Evolutionary conservation across 106 monocot species (phyloP), one percentile per base, ranked within the genome.

Genomic region (Hemerocallis citrina): DNA sequence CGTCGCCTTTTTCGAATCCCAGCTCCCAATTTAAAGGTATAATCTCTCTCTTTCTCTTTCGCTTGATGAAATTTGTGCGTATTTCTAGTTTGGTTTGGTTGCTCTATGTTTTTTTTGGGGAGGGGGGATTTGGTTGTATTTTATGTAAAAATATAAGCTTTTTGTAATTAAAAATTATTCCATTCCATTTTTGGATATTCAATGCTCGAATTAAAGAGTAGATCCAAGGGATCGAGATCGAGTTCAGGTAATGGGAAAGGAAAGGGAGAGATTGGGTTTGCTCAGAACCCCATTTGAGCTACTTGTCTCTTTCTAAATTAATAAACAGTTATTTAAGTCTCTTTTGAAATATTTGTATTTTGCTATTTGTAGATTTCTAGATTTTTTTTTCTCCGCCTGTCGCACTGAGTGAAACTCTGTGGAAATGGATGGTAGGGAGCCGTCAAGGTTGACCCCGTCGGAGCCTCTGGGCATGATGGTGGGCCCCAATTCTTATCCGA

Each of bases 391-490:
- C 8, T 10, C 37, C 11, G 54, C 2, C n/a, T 5, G 29, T 16
- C 29, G 50, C 45, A 13, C 7, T 7, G 4, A 42, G 42, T 50
- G 22, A 50, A 27, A 27, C 3, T 50, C 23, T 55, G 14, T 55
- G n/a, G 35, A 21, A 56, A 79, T 79, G 78, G 78, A 78, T 28
- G 35, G 17, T 21, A 63, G 73, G 32, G 81, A 76, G 13, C 35
- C 65, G 6, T 32, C 64, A 19, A 54, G 81, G 23, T 32, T 73
- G 58, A 54, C 16, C 61, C 48, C 68, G 3, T 61, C 73, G 2
- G 76, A 81, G 25, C 22, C 67, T 20, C 59, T 68, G 38, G 65
- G 72, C 8, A 55, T 80, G 40, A 66, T 67, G 70, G 34, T 62
- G 59, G 32, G 48, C 35, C 48, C 69, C 15, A 74, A 59, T 45